Evolutionary conservation across 2,329 filamentous ascomycete genomes (phyloP).

Genomic region (Cyanodermella asteris): DNA sequence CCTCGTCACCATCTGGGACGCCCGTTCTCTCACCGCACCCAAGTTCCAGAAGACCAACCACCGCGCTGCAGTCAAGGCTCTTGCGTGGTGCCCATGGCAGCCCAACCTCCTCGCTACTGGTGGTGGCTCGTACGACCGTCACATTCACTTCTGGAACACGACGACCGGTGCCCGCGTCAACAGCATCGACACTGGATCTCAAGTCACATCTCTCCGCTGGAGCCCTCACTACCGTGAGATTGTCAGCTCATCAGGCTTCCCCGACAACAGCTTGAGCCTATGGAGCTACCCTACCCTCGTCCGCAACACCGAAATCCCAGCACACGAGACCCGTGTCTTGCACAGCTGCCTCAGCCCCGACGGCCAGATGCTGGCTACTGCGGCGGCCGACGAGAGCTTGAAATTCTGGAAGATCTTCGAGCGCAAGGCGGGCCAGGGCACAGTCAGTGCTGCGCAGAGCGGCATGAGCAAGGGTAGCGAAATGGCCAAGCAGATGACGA

Average conservation of each 20-base stretch:
- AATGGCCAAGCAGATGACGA: constrained; percentile 89
- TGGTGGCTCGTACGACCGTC: constrained; percentile 84
- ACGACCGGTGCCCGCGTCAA: constrained; percentile 94
- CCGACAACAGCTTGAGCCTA: constrained; percentile 97
- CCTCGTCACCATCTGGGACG: constrained; percentile 97
- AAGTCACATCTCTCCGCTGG: constrained; percentile 92
- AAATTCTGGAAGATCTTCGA: constrained; percentile 99
- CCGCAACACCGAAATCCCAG: constrained; percentile 92
- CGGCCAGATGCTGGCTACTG: constrained; percentile 92
- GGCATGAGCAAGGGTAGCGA: constrained; percentile 54
- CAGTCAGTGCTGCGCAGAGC: constrained; percentile 38
- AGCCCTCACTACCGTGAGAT: constrained; percentile 95
- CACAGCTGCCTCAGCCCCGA: constrained; percentile 95
- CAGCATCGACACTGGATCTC: constrained; percentile 95
- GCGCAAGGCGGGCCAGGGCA: constrained; percentile 67
- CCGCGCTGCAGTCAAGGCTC: constrained; percentile 92
- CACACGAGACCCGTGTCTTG: constrained; percentile 86
- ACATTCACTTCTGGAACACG: constrained; percentile 99
- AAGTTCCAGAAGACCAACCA: constrained; percentile 99
- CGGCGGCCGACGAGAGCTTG: constrained; percentile 84
- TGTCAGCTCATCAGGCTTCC: constrained; percentile 90
- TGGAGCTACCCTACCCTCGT: constrained; percentile 97
- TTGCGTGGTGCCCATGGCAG: constrained; percentile 98
- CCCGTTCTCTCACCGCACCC: constrained; percentile 72
- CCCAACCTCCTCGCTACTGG: constrained; percentile 90